These are phyloP conservation scores for Parasitella parasitica DNA, from an alignment of 371 early-diverging fungal genomes.

Conservation along the genomic window DNA sequence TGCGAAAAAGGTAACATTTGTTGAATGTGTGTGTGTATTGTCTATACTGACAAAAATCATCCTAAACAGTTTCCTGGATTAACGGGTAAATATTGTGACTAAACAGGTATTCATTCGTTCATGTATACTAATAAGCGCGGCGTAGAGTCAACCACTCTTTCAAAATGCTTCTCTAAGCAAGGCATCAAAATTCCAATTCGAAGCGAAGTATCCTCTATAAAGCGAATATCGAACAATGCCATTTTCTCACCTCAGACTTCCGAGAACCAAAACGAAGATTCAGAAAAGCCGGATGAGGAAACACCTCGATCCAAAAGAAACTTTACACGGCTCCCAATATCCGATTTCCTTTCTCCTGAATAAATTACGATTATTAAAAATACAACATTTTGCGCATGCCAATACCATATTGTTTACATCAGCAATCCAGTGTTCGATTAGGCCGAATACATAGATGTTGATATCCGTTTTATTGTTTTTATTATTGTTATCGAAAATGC, in stretches of 20 bases:
- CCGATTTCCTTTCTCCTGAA: conserved; percentile 14
- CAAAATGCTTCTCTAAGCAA: conserved; percentile 65
- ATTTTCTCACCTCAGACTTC: not conserved
- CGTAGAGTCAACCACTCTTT: conserved; percentile 60
- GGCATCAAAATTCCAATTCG: conserved; percentile 68
- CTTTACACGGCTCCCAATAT: conserved; percentile 13
- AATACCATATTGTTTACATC: too few species aligned
- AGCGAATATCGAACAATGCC: not conserved
- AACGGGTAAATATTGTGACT: conserved; percentile 53
- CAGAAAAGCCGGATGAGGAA: not conserved
- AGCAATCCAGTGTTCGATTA: too few species aligned
- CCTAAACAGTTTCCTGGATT: conserved; percentile 54
- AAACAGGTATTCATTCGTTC: too few species aligned
- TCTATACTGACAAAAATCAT: not conserved
- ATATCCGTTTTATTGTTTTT: not conserved
- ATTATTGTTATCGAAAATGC: not conserved
- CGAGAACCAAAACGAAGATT: not conserved
- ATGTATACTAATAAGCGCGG: too few species aligned
- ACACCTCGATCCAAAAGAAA: not conserved
- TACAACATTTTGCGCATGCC: not conserved
- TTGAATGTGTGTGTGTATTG: not conserved
- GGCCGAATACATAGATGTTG: not conserved
- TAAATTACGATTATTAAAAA: not conserved
- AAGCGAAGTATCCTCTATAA: conserved; percentile 5
- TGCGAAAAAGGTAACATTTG: conserved; percentile 41